Evolutionary conservation across 176 grass and related monocot species (phyloP), one percentile per base, ranked within the genome.

Genomic region (Miscanthus lutarioriparius): DNA sequence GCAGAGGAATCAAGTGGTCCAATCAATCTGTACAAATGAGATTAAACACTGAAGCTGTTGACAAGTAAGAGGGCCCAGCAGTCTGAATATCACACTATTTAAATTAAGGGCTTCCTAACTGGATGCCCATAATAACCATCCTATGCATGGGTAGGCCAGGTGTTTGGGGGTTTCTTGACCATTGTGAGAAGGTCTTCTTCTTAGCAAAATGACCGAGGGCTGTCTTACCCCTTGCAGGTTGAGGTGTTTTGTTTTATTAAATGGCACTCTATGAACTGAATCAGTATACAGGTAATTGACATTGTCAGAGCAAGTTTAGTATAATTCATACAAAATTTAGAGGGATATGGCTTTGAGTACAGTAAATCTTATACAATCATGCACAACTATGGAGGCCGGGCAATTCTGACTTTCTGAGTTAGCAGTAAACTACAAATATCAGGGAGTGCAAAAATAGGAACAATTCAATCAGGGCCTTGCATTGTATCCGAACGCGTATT

Each of bases 401-500:
- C 53, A 53, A 20, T 53, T 53, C 7, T 56, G 53, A 56, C 20
- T 56, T 56, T 56, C 19, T 56, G 53, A 72, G n/a, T 39, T 40
- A 15, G n/a, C n/a, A n/a, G 39, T 13, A 14, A 72, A 73, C 22
- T 38, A 14, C 10, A 74, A 44, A 23, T 11, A n/a, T 53, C 41
- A 48, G 59, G 22, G 82, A 67, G 66, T 75, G 44, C 20, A 54
- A 20, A 17, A 19, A 8, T 3, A 28, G 23, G 43, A 51, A 5
- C 16, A 10, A 67, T 77, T 59, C 32, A 69, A 58, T 68, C n/a
- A 85, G 12, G 47, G 37, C 53, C 32, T 70, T 68, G 62, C 58
- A 61, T 58, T 58, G n/a, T 81, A 14, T 27, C 11, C 2, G 47
- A 53, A 22, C 7, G 3, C 5, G 0, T 56, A 17, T 14, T 8